Evolutionary conservation across 2,329 filamentous ascomycete species (phyloP).

Genomic region (Alternaria sp.): DNA sequence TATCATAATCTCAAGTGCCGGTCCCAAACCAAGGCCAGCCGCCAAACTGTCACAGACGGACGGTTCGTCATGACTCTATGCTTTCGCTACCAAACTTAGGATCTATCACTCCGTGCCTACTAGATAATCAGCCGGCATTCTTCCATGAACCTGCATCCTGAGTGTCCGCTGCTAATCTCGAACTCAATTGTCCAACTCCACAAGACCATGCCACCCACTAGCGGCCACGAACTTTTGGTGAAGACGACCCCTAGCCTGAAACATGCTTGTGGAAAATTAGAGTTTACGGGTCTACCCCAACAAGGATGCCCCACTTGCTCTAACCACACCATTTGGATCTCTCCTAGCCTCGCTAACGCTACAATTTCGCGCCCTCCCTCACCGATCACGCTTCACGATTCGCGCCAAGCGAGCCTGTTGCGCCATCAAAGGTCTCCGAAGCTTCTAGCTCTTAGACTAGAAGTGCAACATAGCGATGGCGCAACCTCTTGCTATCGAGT

Average conservation of each 20-base stretch:
- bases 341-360: conserved; percentile 10
- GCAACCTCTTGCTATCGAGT: neutral
- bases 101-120: neutral
- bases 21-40: conserved; percentile 5
- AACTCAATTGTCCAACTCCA: neutral
- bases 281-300: conserved; percentile 26
- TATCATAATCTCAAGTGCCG: conserved; percentile 3
- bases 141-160: neutral
- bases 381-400: conserved; percentile 16
- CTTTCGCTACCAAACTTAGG: conserved; percentile 1
- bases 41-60: conserved; percentile 11
- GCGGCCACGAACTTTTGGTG: neutral
- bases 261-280: conserved; percentile 26
- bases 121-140: neutral
- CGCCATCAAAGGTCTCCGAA: conserved; percentile 19
- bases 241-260: conserved; percentile 24
- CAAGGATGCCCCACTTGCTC: conserved; percentile 8
- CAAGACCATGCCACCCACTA: conserved; percentile 2
- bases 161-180: neutral
- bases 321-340: conserved; percentile 7
- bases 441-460: conserved; percentile 26
- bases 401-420: conserved; percentile 9
- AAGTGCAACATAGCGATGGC: conserved; percentile 3
- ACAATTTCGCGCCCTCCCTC: conserved; percentile 5
- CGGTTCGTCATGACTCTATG: neutral